Evolutionary conservation across 257 asterid genomes (phyloP).

Genomic region (Prunella vulgaris): DNA sequence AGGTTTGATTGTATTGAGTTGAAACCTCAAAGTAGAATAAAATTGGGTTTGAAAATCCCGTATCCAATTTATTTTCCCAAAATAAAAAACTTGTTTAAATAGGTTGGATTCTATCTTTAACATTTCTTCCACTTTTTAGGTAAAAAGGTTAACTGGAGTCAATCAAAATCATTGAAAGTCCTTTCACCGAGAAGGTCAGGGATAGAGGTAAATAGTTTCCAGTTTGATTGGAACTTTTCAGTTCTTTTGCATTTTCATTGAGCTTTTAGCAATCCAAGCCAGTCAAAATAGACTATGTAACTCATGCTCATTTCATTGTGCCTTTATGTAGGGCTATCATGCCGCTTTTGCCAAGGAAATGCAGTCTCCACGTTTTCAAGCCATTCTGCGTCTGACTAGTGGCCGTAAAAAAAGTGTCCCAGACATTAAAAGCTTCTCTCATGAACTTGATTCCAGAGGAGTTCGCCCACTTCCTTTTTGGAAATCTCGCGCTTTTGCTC

Average conservation of each 20-base stretch:
- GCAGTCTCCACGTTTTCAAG: conserved; percentile 97
- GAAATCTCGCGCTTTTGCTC: conserved; percentile 92
- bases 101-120: background rate
- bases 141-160: conserved; percentile 59
- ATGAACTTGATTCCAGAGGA: conserved; percentile 91
- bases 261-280: background rate
- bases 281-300: conserved; percentile 19
- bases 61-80: background rate
- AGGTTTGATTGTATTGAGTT: background rate
- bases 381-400: conserved; percentile 80
- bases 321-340: conserved; percentile 60
- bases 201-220: conserved; percentile 50
- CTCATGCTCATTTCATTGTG: conserved; percentile 27
- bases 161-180: conserved; percentile 54
- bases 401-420: conserved; percentile 60
- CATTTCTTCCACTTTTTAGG: conserved; percentile 39
- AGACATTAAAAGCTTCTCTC: conserved; percentile 92
- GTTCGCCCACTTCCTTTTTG: conserved; percentile 91
- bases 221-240: background rate
- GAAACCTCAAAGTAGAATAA: background rate
- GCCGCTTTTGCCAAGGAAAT: conserved; percentile 79
- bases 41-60: background rate
- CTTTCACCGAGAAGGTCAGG: conserved; percentile 48
- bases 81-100: background rate
- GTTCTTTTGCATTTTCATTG: conserved; percentile 1